phyloP scores from a whole-genome alignment of 805 yeast species.

The Candida takata region DNA sequence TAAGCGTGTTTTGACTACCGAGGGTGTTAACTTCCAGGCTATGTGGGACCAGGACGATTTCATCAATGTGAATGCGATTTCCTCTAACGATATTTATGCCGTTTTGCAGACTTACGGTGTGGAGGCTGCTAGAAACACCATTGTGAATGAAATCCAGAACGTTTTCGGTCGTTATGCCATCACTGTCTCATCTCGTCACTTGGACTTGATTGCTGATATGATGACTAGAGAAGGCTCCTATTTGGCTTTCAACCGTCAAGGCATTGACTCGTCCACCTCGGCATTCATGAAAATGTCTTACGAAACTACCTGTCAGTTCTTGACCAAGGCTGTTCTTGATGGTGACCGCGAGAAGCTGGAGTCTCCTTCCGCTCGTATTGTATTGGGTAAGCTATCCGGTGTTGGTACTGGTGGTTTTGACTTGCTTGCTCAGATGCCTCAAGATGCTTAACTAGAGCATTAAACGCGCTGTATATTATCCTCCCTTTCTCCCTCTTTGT shows the following conservation, averaged over 20 bases:
- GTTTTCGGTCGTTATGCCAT: conserved; percentile 97
- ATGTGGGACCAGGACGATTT: conserved; percentile 98
- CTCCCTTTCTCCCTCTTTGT: conserved; percentile 1
- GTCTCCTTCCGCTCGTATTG: conserved; percentile 90
- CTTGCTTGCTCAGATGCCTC: conserved; percentile 40
- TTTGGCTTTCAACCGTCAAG: conserved; percentile 95
- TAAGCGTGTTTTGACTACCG: conserved; percentile 78
- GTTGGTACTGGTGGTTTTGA: conserved; percentile 98
- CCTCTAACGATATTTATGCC: conserved; percentile 89
- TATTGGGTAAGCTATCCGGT: conserved; percentile 79
- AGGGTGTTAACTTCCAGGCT: conserved; percentile 95
- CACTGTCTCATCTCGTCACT: conserved; percentile 84
- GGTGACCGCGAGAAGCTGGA: conserved; percentile 84
- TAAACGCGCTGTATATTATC: background rate
- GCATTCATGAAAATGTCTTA: conserved; percentile 98
- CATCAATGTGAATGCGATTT: conserved; percentile 80
- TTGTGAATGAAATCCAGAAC: conserved; percentile 90
- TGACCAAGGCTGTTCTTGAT: conserved; percentile 92
- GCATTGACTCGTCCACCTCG: conserved; percentile 92
- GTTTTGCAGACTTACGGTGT: conserved; percentile 92
- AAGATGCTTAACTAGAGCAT: conserved; percentile 8
- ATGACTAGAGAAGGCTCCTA: conserved; percentile 99
- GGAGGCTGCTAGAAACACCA: conserved; percentile 97
- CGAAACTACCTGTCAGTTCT: conserved; percentile 96
- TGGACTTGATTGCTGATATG: conserved; percentile 95